Conservation (phyloP, 176 grass and related monocot genomes). For the Hordeum marinum region DNA sequence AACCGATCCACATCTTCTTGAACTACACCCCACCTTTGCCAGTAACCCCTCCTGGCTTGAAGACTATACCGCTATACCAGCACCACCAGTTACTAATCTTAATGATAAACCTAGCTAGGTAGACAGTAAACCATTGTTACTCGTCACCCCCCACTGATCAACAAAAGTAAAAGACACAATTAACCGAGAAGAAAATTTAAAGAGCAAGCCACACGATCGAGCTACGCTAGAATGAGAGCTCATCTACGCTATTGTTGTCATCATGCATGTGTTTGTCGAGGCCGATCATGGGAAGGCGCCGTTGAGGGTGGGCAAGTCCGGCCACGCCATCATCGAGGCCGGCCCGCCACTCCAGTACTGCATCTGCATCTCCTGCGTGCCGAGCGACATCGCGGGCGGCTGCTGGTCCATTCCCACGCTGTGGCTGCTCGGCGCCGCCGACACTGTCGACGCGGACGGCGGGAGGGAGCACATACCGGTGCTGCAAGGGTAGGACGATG, state of each 20-base stretch:
- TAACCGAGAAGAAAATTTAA: constrained; percentile 20
- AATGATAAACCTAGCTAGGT: neutral
- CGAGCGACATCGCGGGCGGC: constrained; percentile 13
- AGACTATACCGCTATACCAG: neutral
- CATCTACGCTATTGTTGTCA: constrained; percentile 30
- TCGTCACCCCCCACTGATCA: neutral
- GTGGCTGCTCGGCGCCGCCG: constrained; percentile 5
- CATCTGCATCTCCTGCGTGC: constrained; percentile 37
- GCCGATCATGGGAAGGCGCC: constrained; percentile 39
- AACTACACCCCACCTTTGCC: constrained; percentile 9
- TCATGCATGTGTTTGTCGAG: neutral
- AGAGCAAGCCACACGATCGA: neutral
- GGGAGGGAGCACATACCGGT: constrained; percentile 24
- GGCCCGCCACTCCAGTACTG: constrained; percentile 43
- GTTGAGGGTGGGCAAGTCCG: constrained; percentile 54
- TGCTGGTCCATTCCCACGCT: constrained; percentile 36
- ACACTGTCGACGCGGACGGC: neutral
- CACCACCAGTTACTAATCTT: neutral
- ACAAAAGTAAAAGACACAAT: constrained; percentile 10
- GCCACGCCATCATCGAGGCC: constrained; percentile 44
- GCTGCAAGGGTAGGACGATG: constrained; percentile 30
- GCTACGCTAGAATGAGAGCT: constrained; percentile 26
- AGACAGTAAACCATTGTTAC: constrained; percentile 9
- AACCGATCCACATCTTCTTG: neutral
- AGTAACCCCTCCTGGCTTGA: neutral